Conservation (phyloP, 305 asterid genomes). For the Rubia tinctorum region DNA sequence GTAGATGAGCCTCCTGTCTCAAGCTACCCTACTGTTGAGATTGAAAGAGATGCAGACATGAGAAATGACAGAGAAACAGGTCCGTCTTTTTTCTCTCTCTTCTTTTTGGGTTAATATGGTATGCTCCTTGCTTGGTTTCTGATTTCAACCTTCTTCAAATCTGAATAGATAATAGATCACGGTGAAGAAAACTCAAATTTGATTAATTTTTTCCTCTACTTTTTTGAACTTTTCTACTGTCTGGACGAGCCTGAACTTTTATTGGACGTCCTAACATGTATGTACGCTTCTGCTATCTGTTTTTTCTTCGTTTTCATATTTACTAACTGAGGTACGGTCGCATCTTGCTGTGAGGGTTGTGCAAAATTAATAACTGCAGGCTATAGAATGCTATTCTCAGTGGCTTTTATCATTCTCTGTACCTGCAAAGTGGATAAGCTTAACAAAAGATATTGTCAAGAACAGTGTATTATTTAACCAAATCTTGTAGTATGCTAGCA, state of each 20-base stretch:
- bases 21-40: slow-evolving; percentile 60
- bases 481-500: background rate
- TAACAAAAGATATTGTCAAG: background rate
- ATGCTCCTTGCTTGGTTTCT: background rate
- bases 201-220: background rate
- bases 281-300: background rate
- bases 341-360: background rate
- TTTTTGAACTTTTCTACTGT: background rate
- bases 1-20: slow-evolving; percentile 82
- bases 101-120: background rate
- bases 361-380: background rate
- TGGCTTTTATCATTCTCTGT: background rate
- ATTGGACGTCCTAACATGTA: too few species aligned
- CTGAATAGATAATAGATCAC: background rate
- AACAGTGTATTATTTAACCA: background rate
- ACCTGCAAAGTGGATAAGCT: background rate
- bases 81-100: slow-evolving; percentile 4
- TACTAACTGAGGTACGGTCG: too few species aligned
- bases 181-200: background rate
- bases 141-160: background rate
- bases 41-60: slow-evolving; percentile 47
- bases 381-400: background rate
- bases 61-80: slow-evolving; percentile 28
- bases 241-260: background rate
- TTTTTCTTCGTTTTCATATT: too few species aligned